Conservation (phyloP, 176 grass and related monocot genomes). For the Carex kokanica region DNA sequence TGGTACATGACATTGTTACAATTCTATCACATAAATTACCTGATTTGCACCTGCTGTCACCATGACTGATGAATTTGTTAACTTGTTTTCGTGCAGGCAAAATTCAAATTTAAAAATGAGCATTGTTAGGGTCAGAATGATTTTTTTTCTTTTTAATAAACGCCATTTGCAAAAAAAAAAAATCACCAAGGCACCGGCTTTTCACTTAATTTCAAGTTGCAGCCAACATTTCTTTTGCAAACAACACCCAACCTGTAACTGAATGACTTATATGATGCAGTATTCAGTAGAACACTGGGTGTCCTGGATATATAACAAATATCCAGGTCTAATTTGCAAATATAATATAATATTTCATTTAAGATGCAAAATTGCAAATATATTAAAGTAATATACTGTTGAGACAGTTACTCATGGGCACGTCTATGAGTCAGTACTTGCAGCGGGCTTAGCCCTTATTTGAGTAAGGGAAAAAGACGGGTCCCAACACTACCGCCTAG, state of each 20-base stretch:
- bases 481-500: conserved; percentile 73
- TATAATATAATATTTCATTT: not conserved
- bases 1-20: not conserved
- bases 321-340: not conserved
- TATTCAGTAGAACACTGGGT: not conserved
- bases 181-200: not conserved
- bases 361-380: not conserved
- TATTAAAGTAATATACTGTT: conserved; percentile 40
- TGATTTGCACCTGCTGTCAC: conserved; percentile 98
- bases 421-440: conserved; percentile 89
- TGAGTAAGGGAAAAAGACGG: conserved; percentile 78
- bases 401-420: conserved; percentile 93
- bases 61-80: conserved; percentile 86
- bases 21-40: conserved; percentile 38
- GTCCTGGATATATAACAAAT: not conserved
- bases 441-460: conserved; percentile 77
- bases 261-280: not conserved
- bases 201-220: not conserved
- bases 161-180: not conserved
- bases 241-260: not conserved
- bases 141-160: not conserved
- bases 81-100: conserved; percentile 74
- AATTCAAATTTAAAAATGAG: not conserved
- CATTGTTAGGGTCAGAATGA: not conserved
- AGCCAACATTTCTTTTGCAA: not conserved